Evolutionary conservation across 2,329 filamentous ascomycete genomes (phyloP), one percentile per base, ranked within the genome.

Genomic region (Drechslerella stenobrocha): DNA sequence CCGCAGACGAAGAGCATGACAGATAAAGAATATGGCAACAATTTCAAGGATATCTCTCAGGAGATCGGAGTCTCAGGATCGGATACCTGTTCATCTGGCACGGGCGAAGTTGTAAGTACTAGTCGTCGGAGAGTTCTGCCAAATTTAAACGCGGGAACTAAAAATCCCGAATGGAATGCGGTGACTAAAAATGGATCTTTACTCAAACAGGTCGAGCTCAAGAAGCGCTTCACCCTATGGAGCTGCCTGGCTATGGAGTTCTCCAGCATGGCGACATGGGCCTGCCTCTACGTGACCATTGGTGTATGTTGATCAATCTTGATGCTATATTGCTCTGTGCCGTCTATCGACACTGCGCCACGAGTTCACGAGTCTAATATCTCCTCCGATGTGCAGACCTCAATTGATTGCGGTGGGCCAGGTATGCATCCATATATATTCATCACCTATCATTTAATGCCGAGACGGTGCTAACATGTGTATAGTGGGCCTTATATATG

Each of bases 221-320:
- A 69, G 57, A 69, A 69, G 40, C 53, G 64, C 32, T 69, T 69
- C 52, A 69, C 51, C 32, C 35, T 69, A 57, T 69, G 64, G 64
- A 69, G 64, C 30, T 61, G 56, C 22, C 51, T 69, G 35, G 64
- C 64, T 1, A 61, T 69, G 64, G 64, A 69, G 30, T 69, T 69
- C 44, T 51, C 64, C 42, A 58, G 57, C 47, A 69, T 69, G 64
- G 64, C 64, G 42, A 69, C 64, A 23, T 61, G 57, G 56, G 56
- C 58, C 28, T 69, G 64, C 28, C 64, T 69, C 42, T 69, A 58
- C 37, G 64, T 69, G 40, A 69, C 64, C 23, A 51, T 69, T 40
- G 64, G 64, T 60, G 63, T 67, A 67, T 67, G 63, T 67, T 32
- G 20, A 45, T 11, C 22, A 22, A 8, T 34, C 20, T 32, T 28